Evolutionary conservation across 2,329 filamentous ascomycete species (phyloP).

Genomic region (Ascochyta clinopodiicola): DNA sequence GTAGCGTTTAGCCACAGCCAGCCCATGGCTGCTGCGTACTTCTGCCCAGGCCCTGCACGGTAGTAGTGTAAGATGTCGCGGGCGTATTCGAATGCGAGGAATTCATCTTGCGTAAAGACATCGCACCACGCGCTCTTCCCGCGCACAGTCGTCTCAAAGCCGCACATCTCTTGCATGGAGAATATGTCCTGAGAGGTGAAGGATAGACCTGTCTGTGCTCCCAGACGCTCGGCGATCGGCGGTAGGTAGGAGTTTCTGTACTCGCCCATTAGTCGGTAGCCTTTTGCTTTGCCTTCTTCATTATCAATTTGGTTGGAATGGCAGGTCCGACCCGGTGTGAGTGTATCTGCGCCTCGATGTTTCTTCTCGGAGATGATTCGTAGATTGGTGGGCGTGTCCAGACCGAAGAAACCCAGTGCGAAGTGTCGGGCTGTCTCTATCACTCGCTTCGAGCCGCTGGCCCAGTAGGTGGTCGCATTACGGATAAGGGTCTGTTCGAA

Average conservation of each 20-base stretch:
- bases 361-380: conserved; percentile 61
- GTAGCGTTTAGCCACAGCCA: conserved; percentile 67
- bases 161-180: conserved; percentile 68
- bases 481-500: conserved; percentile 34
- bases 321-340: conserved; percentile 62
- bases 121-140: conserved; percentile 64
- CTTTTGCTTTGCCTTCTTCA: conserved; percentile 58
- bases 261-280: conserved; percentile 54
- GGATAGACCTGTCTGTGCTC: conserved; percentile 50
- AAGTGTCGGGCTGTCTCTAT: conserved; percentile 65
- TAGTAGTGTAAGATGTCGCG: conserved; percentile 66
- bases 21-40: conserved; percentile 61
- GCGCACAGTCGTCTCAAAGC: conserved; percentile 62
- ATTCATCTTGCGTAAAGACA: conserved; percentile 62
- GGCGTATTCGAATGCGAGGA: conserved; percentile 64
- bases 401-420: conserved; percentile 61
- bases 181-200: conserved; percentile 60
- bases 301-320: conserved; percentile 48
- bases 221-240: conserved; percentile 54
- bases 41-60: conserved; percentile 63
- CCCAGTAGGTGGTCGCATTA: conserved; percentile 54
- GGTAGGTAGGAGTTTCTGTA: conserved; percentile 59
- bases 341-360: conserved; percentile 60
- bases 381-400: conserved; percentile 55
- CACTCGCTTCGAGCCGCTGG: conserved; percentile 61